These are phyloP conservation scores for Syncephalastrum sp. DNA, from an alignment of 371 early-diverging fungal genomes.

Conservation along the genomic window DNA sequence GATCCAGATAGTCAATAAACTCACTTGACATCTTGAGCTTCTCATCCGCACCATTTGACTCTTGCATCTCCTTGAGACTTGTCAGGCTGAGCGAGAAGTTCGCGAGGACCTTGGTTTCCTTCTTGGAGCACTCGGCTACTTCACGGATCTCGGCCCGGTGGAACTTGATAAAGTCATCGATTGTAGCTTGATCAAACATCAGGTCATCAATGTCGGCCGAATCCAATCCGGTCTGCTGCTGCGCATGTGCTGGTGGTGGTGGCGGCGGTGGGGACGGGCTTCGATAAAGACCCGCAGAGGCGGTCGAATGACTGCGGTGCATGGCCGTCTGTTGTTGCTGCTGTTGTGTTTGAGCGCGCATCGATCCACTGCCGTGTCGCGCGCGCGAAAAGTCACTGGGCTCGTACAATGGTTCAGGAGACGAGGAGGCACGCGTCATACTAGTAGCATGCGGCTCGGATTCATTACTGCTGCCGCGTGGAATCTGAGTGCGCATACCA, in stretches of 20 bases:
- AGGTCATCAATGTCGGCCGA: constrained; percentile 11
- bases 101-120: constrained; percentile 78
- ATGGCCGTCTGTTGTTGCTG: neutral
- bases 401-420: constrained; percentile 6
- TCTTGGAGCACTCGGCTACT: constrained; percentile 72
- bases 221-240: constrained; percentile 3
- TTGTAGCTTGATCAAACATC: constrained; percentile 24
- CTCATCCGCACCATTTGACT: constrained; percentile 21
- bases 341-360: neutral
- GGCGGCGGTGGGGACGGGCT: neutral
- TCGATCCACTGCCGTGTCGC: constrained; percentile 10
- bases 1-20: constrained; percentile 44
- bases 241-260: constrained; percentile 8
- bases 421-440: neutral
- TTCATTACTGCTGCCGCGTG: constrained; percentile 2
- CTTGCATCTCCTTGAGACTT: constrained; percentile 25
- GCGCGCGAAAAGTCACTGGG: constrained; percentile 4
- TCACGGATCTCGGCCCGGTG: constrained; percentile 81
- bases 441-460: constrained; percentile 5
- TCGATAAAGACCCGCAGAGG: constrained; percentile 6
- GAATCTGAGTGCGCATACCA: neutral
- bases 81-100: constrained; percentile 58
- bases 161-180: constrained; percentile 70
- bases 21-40: constrained; percentile 27
- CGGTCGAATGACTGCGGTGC: constrained; percentile 17